Percentiles rank a stretch among this genome's conserved stretches.
These are phyloP conservation scores for Bjerkandera adusta DNA, from an alignment of 1,284 basidiomycete genomes.

Conservation along the genomic window DNA sequence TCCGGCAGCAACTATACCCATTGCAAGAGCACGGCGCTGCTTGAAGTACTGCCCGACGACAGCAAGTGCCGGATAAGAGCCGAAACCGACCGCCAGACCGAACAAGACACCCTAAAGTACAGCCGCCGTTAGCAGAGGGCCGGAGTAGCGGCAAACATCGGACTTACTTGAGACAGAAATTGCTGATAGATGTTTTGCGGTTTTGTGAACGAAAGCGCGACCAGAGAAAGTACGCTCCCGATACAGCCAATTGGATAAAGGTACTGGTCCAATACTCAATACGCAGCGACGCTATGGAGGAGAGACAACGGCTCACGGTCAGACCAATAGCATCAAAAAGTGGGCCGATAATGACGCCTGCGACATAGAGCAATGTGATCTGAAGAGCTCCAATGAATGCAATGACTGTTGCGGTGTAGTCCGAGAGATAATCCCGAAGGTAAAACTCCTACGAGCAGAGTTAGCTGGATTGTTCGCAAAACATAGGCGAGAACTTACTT, in stretches of 20 bases:
- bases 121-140: neutral
- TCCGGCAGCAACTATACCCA: constrained; percentile 10
- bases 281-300: neutral
- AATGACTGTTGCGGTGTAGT: constrained; percentile 5
- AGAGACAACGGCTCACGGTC: neutral
- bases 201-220: constrained; percentile 7
- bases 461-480: neutral
- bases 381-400: constrained; percentile 11
- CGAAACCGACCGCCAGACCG: constrained; percentile 8
- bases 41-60: constrained; percentile 12
- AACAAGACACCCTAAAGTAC: constrained; percentile 6
- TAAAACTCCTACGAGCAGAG: constrained; percentile 3
- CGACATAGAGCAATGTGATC: constrained; percentile 9
- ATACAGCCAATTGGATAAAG: constrained; percentile 6
- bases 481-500: neutral
- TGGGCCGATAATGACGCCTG: constrained; percentile 5
- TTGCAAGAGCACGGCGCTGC: constrained; percentile 2
- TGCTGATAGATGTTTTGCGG: constrained; percentile 10
- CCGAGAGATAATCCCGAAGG: constrained; percentile 2
- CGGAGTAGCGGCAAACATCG: neutral
- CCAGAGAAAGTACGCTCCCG: constrained; percentile 7
- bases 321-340: constrained; percentile 8
- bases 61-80: constrained; percentile 8
- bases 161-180: constrained; percentile 6
- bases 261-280: neutral